A percentile compares a stretch with the other conserved stretches of the same genome.
phyloP scores from a whole-genome alignment of 345 rosid genomes.

The Hirschfeldia incana region DNA sequence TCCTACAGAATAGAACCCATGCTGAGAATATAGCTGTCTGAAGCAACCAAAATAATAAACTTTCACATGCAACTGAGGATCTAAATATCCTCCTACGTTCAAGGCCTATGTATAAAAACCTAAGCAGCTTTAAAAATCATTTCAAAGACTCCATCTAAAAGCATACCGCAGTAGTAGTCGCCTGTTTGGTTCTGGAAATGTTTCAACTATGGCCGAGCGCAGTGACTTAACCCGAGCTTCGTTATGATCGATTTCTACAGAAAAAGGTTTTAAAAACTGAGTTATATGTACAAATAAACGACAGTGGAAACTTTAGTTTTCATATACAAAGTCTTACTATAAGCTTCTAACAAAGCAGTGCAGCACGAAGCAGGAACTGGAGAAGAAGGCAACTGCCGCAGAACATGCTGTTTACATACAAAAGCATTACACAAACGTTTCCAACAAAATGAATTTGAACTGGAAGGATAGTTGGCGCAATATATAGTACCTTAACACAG shows the following conservation, averaged over 20 bases:
- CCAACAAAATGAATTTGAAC: conserved; percentile 14
- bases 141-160: conserved; percentile 5
- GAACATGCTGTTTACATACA: conserved; percentile 71
- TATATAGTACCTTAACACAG: conserved; percentile 80
- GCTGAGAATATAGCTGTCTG: conserved; percentile 22
- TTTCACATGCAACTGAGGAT: conserved; percentile 1
- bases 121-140: neutral
- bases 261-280: neutral
- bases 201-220: conserved; percentile 79
- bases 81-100: neutral
- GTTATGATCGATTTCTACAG: conserved; percentile 80
- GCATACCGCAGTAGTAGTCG: conserved; percentile 79
- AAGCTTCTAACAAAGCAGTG: conserved; percentile 92
- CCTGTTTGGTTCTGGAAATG: conserved; percentile 95
- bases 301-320: conserved; percentile 15
- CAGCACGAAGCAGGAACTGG: conserved; percentile 98
- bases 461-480: conserved; percentile 20
- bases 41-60: conserved; percentile 1
- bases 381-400: conserved; percentile 94
- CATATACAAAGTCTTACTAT: conserved; percentile 53
- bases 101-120: conserved; percentile 4
- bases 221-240: conserved; percentile 80
- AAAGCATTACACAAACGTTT: conserved; percentile 34
- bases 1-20: conserved; percentile 51
- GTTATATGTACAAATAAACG: conserved; percentile 5